A percentile compares a stretch with the other conserved stretches of the same genome.
phyloP scores from a whole-genome alignment of 495 filamentous ascomycete genomes.

The Hyaloscypha variabilis region DNA sequence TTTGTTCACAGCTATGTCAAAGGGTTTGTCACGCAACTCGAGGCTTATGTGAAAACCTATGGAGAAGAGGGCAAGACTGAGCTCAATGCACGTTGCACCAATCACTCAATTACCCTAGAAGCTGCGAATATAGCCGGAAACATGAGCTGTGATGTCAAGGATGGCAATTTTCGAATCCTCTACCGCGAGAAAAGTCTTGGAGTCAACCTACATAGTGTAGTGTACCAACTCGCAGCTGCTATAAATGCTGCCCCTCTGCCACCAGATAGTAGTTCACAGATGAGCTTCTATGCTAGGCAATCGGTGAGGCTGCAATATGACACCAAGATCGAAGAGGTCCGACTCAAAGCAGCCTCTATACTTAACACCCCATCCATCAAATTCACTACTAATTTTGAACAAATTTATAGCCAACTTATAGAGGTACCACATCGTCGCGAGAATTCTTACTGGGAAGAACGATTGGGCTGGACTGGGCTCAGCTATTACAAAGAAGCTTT shows the following conservation, averaged over 20 bases:
- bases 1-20: background rate
- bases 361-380: background rate
- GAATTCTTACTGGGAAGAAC: background rate
- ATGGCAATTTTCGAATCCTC: background rate
- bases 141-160: slow-evolving; percentile 1
- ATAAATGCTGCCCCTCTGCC: background rate
- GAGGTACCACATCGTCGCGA: background rate
- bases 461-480: no score
- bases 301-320: background rate
- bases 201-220: background rate
- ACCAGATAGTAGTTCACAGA: background rate
- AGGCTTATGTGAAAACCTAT: background rate
- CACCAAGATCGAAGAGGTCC: background rate
- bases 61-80: background rate
- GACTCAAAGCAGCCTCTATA: background rate
- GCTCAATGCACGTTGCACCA: background rate
- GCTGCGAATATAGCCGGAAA: background rate
- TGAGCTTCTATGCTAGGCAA: background rate
- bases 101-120: background rate
- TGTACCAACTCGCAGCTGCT: background rate
- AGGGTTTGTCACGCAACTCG: background rate
- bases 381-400: background rate
- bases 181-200: background rate
- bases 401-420: background rate
- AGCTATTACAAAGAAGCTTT: background rate